These are phyloP conservation scores for Przewalskia tangutica DNA, from an alignment of 257 asterid species.

Conservation along the genomic window DNA sequence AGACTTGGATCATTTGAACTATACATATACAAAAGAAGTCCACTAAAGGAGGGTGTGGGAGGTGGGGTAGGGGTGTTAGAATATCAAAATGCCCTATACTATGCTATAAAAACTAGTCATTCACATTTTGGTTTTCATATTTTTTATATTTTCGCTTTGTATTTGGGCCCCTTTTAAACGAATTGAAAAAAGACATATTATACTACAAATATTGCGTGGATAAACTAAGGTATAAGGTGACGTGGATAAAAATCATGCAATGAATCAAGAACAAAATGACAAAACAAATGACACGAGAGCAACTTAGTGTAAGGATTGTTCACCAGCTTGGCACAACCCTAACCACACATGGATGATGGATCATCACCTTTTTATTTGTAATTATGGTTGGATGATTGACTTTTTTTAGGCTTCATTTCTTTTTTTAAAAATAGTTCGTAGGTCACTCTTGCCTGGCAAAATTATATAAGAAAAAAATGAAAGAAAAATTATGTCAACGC, in stretches of 20 bases:
- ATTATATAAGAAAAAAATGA: neutral
- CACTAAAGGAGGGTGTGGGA: neutral
- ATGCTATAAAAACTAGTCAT: neutral
- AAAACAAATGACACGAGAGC: slow-evolving; percentile 26
- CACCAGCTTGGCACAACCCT: slow-evolving; percentile 22
- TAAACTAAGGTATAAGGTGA: neutral
- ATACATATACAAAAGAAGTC: neutral
- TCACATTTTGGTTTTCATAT: neutral
- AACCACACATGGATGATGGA: slow-evolving; percentile 18
- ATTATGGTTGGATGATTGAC: neutral
- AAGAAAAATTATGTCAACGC: neutral
- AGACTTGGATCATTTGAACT: neutral
- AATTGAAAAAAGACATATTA: slow-evolving; percentile 4
- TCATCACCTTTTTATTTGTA: neutral
- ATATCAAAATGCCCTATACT: neutral
- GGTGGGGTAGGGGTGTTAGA: no score
- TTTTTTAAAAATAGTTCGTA: neutral
- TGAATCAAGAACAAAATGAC: slow-evolving; percentile 36
- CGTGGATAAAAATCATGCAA: slow-evolving; percentile 34
- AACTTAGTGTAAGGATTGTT: neutral
- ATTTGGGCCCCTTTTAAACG: neutral
- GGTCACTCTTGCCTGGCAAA: neutral
- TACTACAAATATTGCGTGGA: neutral
- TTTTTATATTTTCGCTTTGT: neutral
- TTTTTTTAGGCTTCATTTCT: neutral